phyloP scores from a whole-genome alignment of 164 flowering plant species.

The Hamamelis virginiana region DNA sequence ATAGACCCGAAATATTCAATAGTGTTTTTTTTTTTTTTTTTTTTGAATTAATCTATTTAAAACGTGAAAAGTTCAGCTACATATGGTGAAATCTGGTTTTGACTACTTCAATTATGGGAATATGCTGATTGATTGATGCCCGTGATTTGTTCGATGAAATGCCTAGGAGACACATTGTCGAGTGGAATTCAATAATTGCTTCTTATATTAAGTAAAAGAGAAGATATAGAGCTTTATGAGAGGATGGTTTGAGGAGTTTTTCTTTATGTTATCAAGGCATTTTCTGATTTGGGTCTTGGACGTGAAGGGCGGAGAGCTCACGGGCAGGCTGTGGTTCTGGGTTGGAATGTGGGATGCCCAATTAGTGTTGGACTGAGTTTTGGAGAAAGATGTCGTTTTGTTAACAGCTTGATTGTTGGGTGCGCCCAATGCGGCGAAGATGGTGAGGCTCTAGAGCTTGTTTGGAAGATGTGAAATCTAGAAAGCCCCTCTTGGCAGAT shows the following conservation, averaged over 20 bases:
- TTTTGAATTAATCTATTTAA: conserved; percentile 18
- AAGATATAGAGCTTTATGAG: conserved; percentile 31
- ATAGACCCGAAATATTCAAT: too few species aligned
- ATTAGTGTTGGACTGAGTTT: conserved; percentile 31
- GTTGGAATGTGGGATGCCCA: conserved; percentile 43
- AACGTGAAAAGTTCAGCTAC: conserved; percentile 31
- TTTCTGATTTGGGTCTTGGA: conserved; percentile 40
- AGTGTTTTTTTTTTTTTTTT: too few species aligned
- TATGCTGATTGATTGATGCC: conserved; percentile 41
- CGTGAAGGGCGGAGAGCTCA: conserved; percentile 42
- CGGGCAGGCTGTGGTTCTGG: conserved; percentile 44
- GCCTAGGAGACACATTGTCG: conserved; percentile 39
- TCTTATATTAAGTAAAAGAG: conserved; percentile 23
- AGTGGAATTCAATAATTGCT: conserved; percentile 59
- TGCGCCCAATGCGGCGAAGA: conserved; percentile 42
- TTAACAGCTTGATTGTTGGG: conserved; percentile 61
- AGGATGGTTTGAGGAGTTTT: conserved; percentile 35
- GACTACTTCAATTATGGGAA: conserved; percentile 27
- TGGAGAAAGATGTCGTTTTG: conserved; percentile 57
- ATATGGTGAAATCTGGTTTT: conserved; percentile 36
- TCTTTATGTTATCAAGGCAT: conserved; percentile 48
- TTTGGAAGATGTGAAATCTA: conserved; percentile 44
- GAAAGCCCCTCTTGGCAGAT: too few species aligned
- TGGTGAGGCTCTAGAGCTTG: conserved; percentile 40
- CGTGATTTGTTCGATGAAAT: conserved; percentile 52